Base-by-base conservation (phyloP, 1,284 basidiomycete genomes). In the Leccinum subrobustum region DNA sequence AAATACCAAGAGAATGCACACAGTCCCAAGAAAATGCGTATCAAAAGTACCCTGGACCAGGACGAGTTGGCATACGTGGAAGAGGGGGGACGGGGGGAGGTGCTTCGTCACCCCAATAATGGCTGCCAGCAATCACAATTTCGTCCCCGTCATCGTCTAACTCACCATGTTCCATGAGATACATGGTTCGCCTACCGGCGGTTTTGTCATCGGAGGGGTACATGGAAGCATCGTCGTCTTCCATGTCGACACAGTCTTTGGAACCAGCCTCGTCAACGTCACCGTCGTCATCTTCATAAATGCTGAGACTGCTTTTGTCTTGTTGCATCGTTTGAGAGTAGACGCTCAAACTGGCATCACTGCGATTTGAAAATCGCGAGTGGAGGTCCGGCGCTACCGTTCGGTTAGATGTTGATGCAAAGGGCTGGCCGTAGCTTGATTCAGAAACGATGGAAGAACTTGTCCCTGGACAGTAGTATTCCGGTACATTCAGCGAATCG, bases 161-260 rank as follows among this genome's bases (percentile, higher is more conserved):
- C 31, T 62, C 71, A 1, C 64, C 71, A 39, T 75, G 58, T 18
- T 73, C 73, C 25, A 73, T 8, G 9, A 73, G 70, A 57, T 73
- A 73, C 73, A 73, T 75, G 14, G 73, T 73, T 52, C 74, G 70
- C 54, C 74, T 71, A 4, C 71, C 71, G 20, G 71, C 71, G 3
- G 71, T 75, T 60, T 75, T 63, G 25, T 75, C 73, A 18, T 75
- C 71, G n/a, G 72, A 63, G 6, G 73, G 62, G 56, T 73, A 73
- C 12, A 71, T 12, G 23, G 74, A 73, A 3, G 63, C 67, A 56
- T 73, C 70, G 47, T 72, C 70, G 3, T 72, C 72, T 44, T 64
- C 70, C 29, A 60, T 67, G 9, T 69, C 66, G 6, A 63, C 12
- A 29, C 0, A 57, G 18, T 59, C 61, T 44, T 59, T 69, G 6